Evolutionary conservation across 2,329 filamentous ascomycete species (phyloP), one percentile per base, ranked within the genome.

Genomic region (Pseudogymnoascus sp.): DNA sequence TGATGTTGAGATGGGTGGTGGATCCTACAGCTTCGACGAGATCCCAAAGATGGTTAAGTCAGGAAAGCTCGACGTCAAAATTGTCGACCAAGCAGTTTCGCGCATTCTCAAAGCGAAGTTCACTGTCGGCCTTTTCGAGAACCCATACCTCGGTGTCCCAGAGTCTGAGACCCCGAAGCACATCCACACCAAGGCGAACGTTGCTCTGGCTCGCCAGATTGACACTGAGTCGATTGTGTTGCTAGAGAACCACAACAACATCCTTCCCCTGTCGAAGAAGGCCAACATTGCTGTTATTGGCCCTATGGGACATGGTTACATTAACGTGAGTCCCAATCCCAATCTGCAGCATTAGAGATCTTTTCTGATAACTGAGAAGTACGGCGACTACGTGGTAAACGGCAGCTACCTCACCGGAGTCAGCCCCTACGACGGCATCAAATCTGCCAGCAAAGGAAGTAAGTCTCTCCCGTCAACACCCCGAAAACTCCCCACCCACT

Each of bases 211-310:
- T 2, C 85, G 90, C 25, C 77, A 86, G 61, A 82, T 97, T 21
- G 92, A 90, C 5, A 87, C 86, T 0, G 90, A 95, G 71, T 90
- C 89, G 12, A 89, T 87, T 10, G 87, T 92, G 0, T 72, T 95
- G 61, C 80, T 97, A 39, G 95, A 96, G 76, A 96, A 97, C 65
- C 77, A 81, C 4, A 79, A 82, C 36, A 74, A 78, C 15, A 74
- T 88, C 2, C 77, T 92, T 5, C 88, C 88, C 1, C 76, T 92
- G 27, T 75, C 79, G 65, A 89, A 87, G 70, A 78, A 82, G 6
- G 86, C 85, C n/a, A 85, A 82, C 13, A 79, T 90, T 63, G 87
- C 87, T 4, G 85, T 91, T 13, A 88, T 91, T 67, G 88, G 88
- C 0, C 87, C 87, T 1, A 90, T 91, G 84, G 87, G 85, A 1